Base-by-base conservation (phyloP, 768 basidiomycete genomes). In the Kwoniella pini region DNA sequence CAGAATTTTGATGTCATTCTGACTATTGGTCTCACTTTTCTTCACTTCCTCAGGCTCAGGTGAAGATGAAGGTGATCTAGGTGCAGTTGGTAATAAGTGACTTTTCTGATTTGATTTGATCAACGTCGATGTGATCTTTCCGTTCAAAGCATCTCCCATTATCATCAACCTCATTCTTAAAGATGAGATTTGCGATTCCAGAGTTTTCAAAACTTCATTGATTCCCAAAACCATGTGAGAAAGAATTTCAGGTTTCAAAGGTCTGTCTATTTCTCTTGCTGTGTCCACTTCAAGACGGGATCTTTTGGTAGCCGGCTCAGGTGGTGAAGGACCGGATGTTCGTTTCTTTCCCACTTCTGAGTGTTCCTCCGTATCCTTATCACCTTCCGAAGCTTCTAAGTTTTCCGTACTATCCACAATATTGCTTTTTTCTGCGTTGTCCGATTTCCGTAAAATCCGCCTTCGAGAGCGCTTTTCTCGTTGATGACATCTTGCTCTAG, bases 181-280 rank as follows among this genome's bases (percentile, higher is more conserved):
- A 9, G 63, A 61, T 22, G 65, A 62, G n/a, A 66, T 76, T 22
- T 69, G 63, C 24, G 54, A 28, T 61, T 78, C 77, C 31, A 78
- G 57, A 1, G 60, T 40, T 52, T 76, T 78, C 68, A 74, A 69
- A 31, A 62, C 63, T 52, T 78, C 77, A 62, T 76, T 78, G 64
- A 75, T 75, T 6, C 77, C 77, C 33, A 76, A 44, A 0, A 74
- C 66, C n/a, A 76, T 48, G 44, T 72, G 64, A 6, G 64, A 26
- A 2, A 78, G 66, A 12, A 74, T 60, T 22, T 55, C 61, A 0
- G 76, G 74, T n/a, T 42, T 48, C 1, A 27, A 28, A 6, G 67
- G 64, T 58, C 58, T 36, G 26, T 36, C 33, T 17, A 40, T 54
- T 10, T 22, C 3, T 19, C 13, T 27, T 1, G 19, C 28, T 45